Percentiles rank a stretch among this genome's conserved stretches.
These are phyloP conservation scores for Aureoboletus auriporus DNA, from an alignment of 768 basidiomycete genomes.

Conservation along the genomic window DNA sequence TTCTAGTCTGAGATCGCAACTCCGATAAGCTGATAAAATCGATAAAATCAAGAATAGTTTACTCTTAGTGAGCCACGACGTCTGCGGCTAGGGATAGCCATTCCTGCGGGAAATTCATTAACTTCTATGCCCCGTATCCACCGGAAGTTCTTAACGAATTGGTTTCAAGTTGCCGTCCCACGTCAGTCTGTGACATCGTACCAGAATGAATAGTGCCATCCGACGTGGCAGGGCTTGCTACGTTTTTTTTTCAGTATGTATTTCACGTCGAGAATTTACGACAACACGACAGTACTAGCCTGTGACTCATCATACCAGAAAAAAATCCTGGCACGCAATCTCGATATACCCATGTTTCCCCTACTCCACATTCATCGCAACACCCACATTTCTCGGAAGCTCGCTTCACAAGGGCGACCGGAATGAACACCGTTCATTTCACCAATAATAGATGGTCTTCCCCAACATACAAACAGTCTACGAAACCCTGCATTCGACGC, in stretches of 20 bases:
- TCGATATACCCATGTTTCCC: constrained; percentile 79
- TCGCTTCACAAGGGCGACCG: constrained; percentile 70
- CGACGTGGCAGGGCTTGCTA: too few relatives aligned
- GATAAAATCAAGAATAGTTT: neutral
- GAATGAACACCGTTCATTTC: constrained; percentile 71
- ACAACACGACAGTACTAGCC: constrained; percentile 82
- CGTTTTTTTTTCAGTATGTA: too few relatives aligned
- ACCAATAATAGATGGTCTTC: constrained; percentile 67
- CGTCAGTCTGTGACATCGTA: constrained; percentile 10
- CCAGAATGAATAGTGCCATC: constrained; percentile 12
- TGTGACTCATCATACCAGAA: constrained; percentile 81
- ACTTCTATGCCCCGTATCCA: constrained; percentile 78
- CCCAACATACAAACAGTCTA: constrained; percentile 73
- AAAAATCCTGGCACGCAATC: constrained; percentile 87
- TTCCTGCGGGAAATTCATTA: constrained; percentile 79
- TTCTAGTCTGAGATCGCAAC: neutral
- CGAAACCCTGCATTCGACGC: constrained; percentile 57
- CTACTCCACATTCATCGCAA: constrained; percentile 38
- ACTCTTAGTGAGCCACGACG: too few relatives aligned
- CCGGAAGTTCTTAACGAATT: constrained; percentile 55
- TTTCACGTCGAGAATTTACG: constrained; percentile 64
- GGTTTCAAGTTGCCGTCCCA: constrained; percentile 37
- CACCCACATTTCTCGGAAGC: constrained; percentile 63
- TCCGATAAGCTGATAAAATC: constrained; percentile 1
- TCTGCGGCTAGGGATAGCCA: constrained; percentile 55